These are phyloP conservation scores for Malus hybrid DNA, from an alignment of 331 rosid species.

Conservation along the genomic window DNA sequence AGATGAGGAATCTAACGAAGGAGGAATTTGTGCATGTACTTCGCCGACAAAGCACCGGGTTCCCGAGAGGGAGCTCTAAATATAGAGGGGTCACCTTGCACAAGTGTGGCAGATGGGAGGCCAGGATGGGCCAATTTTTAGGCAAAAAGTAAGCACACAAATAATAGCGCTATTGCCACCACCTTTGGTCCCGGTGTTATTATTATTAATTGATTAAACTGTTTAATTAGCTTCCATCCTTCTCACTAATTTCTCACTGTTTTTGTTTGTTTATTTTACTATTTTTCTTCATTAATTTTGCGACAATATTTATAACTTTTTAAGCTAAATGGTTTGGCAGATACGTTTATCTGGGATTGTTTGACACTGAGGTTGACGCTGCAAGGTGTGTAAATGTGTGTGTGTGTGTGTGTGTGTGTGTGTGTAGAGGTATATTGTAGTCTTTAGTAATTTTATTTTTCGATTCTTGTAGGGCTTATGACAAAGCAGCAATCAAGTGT, in stretches of 20 bases:
- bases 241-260: too few relatives aligned
- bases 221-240: too few relatives aligned
- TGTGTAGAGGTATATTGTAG: not conserved
- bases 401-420: not conserved
- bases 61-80: slow-evolving; percentile 98
- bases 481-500: slow-evolving; percentile 95
- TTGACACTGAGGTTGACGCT: slow-evolving; percentile 91
- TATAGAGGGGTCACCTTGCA: slow-evolving; percentile 98
- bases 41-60: slow-evolving; percentile 98
- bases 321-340: slow-evolving; percentile 22
- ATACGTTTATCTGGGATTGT: slow-evolving; percentile 87
- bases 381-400: slow-evolving; percentile 49
- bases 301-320: not conserved
- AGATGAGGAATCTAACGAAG: slow-evolving; percentile 87
- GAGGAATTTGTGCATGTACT: slow-evolving; percentile 99
- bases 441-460: slow-evolving; percentile 6
- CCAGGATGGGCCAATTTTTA: slow-evolving; percentile 97
- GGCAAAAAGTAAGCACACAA: slow-evolving; percentile 68
- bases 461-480: slow-evolving; percentile 64
- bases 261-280: not conserved
- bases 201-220: too few relatives aligned
- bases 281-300: not conserved
- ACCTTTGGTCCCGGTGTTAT: too few relatives aligned
- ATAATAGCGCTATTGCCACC: too few relatives aligned
- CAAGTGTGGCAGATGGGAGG: slow-evolving; percentile 99